A percentile compares a stretch with the other conserved stretches of the same genome.
phyloP scores from a whole-genome alignment of 805 yeast species.

The Lachancea nothofagi region DNA sequence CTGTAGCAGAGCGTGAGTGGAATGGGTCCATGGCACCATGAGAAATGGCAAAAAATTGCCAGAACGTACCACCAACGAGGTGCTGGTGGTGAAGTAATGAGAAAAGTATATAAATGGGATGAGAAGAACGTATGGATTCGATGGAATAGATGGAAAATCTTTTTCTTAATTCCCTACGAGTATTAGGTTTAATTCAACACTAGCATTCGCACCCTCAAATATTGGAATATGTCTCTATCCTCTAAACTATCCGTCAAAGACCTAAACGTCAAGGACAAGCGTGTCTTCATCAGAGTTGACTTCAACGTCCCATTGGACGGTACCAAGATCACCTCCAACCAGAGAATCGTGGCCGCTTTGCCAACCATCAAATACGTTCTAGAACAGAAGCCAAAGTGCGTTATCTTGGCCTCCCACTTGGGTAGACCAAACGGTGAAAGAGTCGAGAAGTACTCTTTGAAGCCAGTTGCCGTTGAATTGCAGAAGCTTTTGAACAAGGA shows the following conservation, averaged over 20 bases:
- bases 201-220: slow-evolving; percentile 1
- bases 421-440: slow-evolving; percentile 99
- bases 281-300: slow-evolving; percentile 98
- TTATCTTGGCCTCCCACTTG: slow-evolving; percentile 91
- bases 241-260: slow-evolving; percentile 91
- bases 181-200: background rate
- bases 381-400: slow-evolving; percentile 85
- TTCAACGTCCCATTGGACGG: slow-evolving; percentile 95
- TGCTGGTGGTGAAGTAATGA: background rate
- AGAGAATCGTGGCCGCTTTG: slow-evolving; percentile 98
- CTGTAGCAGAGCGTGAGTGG: slow-evolving; percentile 1
- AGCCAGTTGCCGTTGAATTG: slow-evolving; percentile 91
- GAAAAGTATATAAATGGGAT: slow-evolving; percentile 7
- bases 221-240: slow-evolving; percentile 73
- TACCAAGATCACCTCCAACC: slow-evolving; percentile 95
- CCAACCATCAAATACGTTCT: slow-evolving; percentile 96
- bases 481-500: slow-evolving; percentile 64
- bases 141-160: background rate
- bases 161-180: background rate
- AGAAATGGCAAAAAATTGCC: background rate
- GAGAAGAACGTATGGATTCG: background rate
- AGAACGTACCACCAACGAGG: background rate
- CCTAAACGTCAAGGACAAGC: slow-evolving; percentile 77
- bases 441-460: slow-evolving; percentile 79
- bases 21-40: background rate